A percentile compares a stretch with the other conserved stretches of the same genome.
Evolutionary conservation across 768 basidiomycete genomes (phyloP).

Genomic region (Coprinellus aureogranulatus): DNA sequence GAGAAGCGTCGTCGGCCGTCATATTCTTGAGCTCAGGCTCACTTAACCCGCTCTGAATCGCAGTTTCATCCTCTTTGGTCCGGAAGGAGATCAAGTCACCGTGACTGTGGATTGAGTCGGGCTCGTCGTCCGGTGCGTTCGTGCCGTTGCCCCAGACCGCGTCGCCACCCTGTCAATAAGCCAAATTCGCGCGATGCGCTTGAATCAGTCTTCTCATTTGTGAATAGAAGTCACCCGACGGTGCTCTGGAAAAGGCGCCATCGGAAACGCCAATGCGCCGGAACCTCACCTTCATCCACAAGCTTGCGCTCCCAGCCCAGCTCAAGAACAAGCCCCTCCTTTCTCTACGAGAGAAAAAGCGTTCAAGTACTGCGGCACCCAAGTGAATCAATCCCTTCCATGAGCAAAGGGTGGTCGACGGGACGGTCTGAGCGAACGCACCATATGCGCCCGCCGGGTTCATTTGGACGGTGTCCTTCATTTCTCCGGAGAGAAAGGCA

Average conservation of each 20-base stretch:
- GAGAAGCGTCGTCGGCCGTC: slow-evolving; percentile 70
- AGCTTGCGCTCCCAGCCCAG: slow-evolving; percentile 92
- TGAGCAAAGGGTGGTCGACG: too few species aligned
- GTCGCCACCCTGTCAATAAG: slow-evolving; percentile 65
- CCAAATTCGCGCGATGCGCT: background rate
- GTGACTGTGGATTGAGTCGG: slow-evolving; percentile 56
- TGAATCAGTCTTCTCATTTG: too few species aligned
- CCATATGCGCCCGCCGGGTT: slow-evolving; percentile 79
- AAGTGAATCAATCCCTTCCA: too few species aligned
- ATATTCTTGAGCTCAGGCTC: slow-evolving; percentile 49
- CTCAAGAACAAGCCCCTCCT: slow-evolving; percentile 86
- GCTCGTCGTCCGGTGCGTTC: slow-evolving; percentile 77
- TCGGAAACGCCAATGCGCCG: background rate
- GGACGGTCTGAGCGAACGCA: slow-evolving; percentile 23
- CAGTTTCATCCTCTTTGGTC: slow-evolving; percentile 15
- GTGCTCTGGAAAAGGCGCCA: too few species aligned
- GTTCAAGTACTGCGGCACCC: slow-evolving; percentile 64
- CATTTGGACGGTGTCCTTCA: slow-evolving; percentile 88
- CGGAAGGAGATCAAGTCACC: slow-evolving; percentile 86
- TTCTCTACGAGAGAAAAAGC: slow-evolving; percentile 89
- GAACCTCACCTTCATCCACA: slow-evolving; percentile 83
- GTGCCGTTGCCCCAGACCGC: slow-evolving; percentile 77
- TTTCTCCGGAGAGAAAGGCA: slow-evolving; percentile 93
- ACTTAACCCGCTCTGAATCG: slow-evolving; percentile 21
- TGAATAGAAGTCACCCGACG: too few species aligned